Evolutionary conservation across 371 early-diverging fungal species (phyloP).

Genomic region (Mucor sp.): DNA sequence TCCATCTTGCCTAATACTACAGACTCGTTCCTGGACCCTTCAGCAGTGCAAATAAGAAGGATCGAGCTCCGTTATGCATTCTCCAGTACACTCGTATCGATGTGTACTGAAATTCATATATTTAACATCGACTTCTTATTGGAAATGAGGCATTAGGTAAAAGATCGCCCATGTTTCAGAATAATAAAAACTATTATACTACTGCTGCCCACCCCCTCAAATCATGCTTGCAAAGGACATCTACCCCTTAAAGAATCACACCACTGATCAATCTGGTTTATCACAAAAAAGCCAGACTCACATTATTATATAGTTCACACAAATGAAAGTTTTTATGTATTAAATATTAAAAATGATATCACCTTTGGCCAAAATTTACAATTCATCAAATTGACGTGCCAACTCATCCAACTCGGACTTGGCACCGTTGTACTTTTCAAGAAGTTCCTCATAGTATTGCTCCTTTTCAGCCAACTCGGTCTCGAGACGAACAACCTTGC

Average conservation of each 20-base stretch:
- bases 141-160: background rate
- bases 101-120: no score
- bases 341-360: background rate
- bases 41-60: no score
- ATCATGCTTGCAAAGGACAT: background rate
- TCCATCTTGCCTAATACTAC: no score
- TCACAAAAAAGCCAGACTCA: background rate
- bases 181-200: background rate
- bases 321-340: background rate
- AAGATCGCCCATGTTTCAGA: background rate
- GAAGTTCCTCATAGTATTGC: constrained; percentile 61
- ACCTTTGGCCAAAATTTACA: constrained; percentile 47
- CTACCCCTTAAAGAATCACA: no score
- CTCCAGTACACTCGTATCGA: no score
- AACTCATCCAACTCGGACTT: constrained; percentile 79
- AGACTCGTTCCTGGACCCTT: background rate
- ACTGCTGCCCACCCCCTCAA: background rate
- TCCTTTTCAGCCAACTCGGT: constrained; percentile 67
- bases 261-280: background rate
- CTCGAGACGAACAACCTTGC: constrained; percentile 66
- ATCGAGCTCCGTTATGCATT: background rate
- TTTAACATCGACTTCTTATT: no score
- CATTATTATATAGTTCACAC: background rate
- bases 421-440: constrained; percentile 59
- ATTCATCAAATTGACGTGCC: constrained; percentile 71